Conservation (phyloP, 2,329 filamentous ascomycete species). For the Xylariaceae sp. region DNA sequence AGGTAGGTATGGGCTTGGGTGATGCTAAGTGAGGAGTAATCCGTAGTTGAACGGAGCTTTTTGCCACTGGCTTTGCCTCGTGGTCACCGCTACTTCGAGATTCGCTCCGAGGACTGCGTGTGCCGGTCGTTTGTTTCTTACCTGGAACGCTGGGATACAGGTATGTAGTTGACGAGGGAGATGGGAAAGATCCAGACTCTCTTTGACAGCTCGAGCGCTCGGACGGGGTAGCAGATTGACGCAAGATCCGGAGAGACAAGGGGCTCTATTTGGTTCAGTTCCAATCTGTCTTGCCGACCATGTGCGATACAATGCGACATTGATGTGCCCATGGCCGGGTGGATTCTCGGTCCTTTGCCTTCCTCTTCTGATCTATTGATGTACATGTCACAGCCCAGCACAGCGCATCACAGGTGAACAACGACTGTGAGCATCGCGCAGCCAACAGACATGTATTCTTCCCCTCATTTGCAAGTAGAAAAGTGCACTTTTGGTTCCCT, state of each 20-base stretch:
- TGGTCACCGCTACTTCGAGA: not conserved
- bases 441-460: too few relatives aligned
- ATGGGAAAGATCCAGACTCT: not conserved
- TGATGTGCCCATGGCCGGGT: not conserved
- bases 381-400: not conserved
- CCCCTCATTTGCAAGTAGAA: too few relatives aligned
- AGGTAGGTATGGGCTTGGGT: too few relatives aligned
- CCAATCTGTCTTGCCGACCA: not conserved
- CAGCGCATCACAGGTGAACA: too few relatives aligned
- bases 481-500: too few relatives aligned
- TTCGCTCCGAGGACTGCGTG: too few relatives aligned
- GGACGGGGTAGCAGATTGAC: constrained; percentile 4
- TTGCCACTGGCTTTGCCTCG: constrained; percentile 1
- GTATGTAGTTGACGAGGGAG: too few relatives aligned
- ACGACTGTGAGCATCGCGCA: too few relatives aligned
- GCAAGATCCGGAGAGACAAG: constrained; percentile 6
- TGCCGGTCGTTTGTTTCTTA: too few relatives aligned
- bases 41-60: not conserved
- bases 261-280: constrained; percentile 2
- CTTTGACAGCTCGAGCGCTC: constrained; percentile 1
- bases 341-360: not conserved
- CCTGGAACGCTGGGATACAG: too few relatives aligned
- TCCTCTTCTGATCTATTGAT: not conserved
- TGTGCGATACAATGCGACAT: not conserved
- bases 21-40: too few relatives aligned